phyloP scores from a whole-genome alignment of 2,329 filamentous ascomycete species.

The Pseudogymnoascus sp. region DNA sequence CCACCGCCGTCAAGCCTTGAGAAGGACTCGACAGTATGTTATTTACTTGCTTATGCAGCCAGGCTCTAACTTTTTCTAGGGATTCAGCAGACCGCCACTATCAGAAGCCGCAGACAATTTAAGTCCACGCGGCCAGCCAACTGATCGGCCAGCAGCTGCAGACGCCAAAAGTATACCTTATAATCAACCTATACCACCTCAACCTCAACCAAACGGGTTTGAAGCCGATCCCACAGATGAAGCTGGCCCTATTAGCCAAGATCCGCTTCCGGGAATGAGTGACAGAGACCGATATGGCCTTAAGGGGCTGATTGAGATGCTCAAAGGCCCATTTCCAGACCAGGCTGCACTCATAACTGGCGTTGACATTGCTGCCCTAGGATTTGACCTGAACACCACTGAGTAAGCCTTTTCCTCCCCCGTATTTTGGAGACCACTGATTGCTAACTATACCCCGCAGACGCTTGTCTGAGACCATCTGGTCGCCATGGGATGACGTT shows the following conservation, averaged over 20 bases:
- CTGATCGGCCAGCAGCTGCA: neutral
- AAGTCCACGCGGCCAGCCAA: neutral
- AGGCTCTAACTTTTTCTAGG: neutral
- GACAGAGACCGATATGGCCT: slow-evolving; percentile 58
- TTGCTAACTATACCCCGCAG: slow-evolving; percentile 18
- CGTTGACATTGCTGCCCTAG: slow-evolving; percentile 50
- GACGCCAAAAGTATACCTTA: neutral
- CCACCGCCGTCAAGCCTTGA: neutral
- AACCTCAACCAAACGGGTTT: neutral
- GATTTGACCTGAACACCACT: slow-evolving; percentile 49
- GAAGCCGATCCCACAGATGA: slow-evolving; percentile 18
- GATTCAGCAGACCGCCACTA: neutral
- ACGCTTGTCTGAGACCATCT: slow-evolving; percentile 50
- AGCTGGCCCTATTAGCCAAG: slow-evolving; percentile 37
- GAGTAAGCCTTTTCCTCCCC: slow-evolving; percentile 41
- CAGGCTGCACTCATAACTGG: slow-evolving; percentile 55
- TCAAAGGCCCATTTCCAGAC: slow-evolving; percentile 59
- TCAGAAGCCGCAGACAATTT: slow-evolving; percentile 3
- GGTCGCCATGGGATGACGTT: slow-evolving; percentile 54
- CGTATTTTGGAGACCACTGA: neutral
- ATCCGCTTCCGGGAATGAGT: slow-evolving; percentile 56
- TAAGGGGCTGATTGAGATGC: slow-evolving; percentile 50
- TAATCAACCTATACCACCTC: neutral
- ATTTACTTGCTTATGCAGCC: neutral
- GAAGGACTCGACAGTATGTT: neutral